These are phyloP conservation scores for Leptosphaerulina australis DNA, from an alignment of 2,329 filamentous ascomycete genomes.

Conservation along the genomic window DNA sequence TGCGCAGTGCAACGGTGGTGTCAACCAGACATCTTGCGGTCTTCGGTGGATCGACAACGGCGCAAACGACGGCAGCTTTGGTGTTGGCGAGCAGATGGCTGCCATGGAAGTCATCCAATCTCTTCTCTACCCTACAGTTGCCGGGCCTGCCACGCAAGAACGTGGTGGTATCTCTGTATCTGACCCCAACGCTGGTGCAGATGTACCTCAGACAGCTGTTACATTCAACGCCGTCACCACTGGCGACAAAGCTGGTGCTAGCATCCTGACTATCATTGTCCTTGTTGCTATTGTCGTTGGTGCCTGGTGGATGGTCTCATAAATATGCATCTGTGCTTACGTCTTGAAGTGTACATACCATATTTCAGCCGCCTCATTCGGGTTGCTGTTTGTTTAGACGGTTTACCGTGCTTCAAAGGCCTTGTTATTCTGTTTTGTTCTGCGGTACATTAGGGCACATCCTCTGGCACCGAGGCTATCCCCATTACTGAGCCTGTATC, in stretches of 20 bases:
- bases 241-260: slow-evolving; percentile 71
- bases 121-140: slow-evolving; percentile 47
- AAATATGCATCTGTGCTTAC: slow-evolving; percentile 10
- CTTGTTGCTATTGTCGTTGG: slow-evolving; percentile 62
- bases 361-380: not conserved
- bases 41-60: slow-evolving; percentile 52
- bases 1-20: slow-evolving; percentile 58
- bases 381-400: not conserved
- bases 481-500: slow-evolving; percentile 10
- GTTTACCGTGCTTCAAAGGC: not conserved
- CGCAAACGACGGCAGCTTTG: slow-evolving; percentile 55
- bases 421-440: slow-evolving; percentile 5
- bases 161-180: slow-evolving; percentile 61
- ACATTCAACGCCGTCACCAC: slow-evolving; percentile 54
- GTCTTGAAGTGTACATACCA: not conserved
- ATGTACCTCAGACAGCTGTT: slow-evolving; percentile 38
- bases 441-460: slow-evolving; percentile 3
- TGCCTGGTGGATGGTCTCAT: slow-evolving; percentile 60
- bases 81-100: slow-evolving; percentile 66
- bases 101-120: slow-evolving; percentile 61
- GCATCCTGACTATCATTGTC: slow-evolving; percentile 66
- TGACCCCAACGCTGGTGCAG: slow-evolving; percentile 50
- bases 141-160: slow-evolving; percentile 52
- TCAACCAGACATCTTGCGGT: slow-evolving; percentile 55
- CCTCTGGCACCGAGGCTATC: not conserved